phyloP scores from a whole-genome alignment of 371 early-diverging fungal species.

The Catenaria anguillulae region DNA sequence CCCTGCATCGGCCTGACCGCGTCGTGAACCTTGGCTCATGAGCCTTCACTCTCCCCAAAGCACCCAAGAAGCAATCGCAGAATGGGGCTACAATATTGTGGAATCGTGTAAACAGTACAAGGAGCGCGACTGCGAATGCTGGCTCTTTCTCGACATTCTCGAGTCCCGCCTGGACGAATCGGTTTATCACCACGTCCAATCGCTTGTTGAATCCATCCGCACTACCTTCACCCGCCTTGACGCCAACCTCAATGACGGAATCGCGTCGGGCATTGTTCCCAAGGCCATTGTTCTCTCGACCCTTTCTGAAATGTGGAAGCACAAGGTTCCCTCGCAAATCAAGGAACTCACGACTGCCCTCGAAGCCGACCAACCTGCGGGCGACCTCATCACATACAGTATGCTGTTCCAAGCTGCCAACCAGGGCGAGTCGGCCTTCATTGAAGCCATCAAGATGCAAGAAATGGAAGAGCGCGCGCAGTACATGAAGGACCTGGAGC shows the following conservation, averaged over 20 bases:
- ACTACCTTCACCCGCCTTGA: not conserved
- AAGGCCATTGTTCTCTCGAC: not conserved
- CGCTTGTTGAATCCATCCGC: not conserved
- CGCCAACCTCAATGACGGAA: slow-evolving; percentile 1
- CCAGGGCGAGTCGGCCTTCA: not conserved
- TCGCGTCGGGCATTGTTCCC: not conserved
- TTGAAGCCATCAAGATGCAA: slow-evolving; percentile 1
- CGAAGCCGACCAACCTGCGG: not conserved
- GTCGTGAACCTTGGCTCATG: too few relatives aligned
- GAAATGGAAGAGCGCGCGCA: not conserved
- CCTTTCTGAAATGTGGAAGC: not conserved
- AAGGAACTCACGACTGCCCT: not conserved
- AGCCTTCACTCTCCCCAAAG: too few relatives aligned
- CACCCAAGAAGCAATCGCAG: not conserved
- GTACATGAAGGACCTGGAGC: not conserved
- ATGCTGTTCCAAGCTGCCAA: not conserved
- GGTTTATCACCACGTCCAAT: not conserved
- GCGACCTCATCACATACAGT: not conserved
- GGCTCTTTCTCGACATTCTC: not conserved
- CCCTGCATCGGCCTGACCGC: too few relatives aligned
- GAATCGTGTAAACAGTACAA: not conserved
- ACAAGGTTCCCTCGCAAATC: not conserved
- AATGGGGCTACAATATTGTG: not conserved
- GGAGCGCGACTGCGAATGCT: not conserved
- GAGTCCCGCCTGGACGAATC: not conserved